Evolutionary conservation across 1,284 basidiomycete species (phyloP).

Genomic region (Athelia psychrophila): DNA sequence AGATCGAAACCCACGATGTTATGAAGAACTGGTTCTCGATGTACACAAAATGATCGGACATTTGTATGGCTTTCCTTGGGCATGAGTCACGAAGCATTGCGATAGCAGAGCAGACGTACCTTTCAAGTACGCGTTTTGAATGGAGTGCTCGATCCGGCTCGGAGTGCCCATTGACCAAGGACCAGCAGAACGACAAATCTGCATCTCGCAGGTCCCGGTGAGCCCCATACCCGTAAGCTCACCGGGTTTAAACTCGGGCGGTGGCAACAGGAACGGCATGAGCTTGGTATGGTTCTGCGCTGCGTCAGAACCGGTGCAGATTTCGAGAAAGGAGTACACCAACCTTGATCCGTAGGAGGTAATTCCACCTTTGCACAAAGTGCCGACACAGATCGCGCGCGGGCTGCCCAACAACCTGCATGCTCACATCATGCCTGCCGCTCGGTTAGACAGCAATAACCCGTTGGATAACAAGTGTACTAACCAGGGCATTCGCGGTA

Average conservation of each 20-base stretch:
- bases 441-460: conserved; percentile 1
- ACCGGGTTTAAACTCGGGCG: conserved; percentile 86
- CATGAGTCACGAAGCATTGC: not conserved
- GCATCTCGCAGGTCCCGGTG: conserved; percentile 95
- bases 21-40: conserved; percentile 99
- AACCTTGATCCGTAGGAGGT: conserved; percentile 88
- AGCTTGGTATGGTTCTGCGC: conserved; percentile 80
- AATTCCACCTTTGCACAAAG: conserved; percentile 91
- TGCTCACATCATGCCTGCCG: conserved; percentile 88
- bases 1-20: conserved; percentile 63
- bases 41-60: conserved; percentile 92
- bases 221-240: conserved; percentile 84
- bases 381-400: conserved; percentile 94
- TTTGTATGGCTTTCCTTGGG: conserved; percentile 73
- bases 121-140: conserved; percentile 93
- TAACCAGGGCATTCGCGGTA: conserved; percentile 96
- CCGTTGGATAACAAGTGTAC: conserved; percentile 17
- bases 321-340: conserved; percentile 13
- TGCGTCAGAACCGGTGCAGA: conserved; percentile 1
- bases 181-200: conserved; percentile 94
- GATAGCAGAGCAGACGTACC: conserved; percentile 43
- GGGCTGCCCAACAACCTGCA: conserved; percentile 96
- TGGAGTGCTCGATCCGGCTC: conserved; percentile 86
- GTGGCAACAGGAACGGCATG: conserved; percentile 95
- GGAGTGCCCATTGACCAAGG: conserved; percentile 96